Evolutionary conservation across 2,329 filamentous ascomycete species (phyloP).

Genomic region (Alternaria ventricosa): DNA sequence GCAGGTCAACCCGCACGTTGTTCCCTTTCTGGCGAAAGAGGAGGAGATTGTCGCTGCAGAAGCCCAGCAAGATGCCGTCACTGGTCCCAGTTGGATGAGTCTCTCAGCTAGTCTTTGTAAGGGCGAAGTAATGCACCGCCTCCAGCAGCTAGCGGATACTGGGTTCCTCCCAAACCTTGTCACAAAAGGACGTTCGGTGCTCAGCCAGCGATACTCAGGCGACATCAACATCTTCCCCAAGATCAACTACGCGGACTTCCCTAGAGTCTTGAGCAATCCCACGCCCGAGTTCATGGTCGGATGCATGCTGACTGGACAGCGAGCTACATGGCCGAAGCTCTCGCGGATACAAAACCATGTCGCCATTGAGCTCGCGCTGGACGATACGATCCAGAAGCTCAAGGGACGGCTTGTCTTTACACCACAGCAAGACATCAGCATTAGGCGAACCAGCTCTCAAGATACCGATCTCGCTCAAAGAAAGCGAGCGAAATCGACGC

Average conservation of each 20-base stretch:
- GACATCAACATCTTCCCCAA: conserved; percentile 94
- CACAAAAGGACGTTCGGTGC: conserved; percentile 78
- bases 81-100: conserved; percentile 66
- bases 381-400: conserved; percentile 73
- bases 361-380: conserved; percentile 85
- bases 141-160: conserved; percentile 80
- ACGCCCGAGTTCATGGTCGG: conserved; percentile 85
- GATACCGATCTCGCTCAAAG: conserved; percentile 25
- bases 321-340: conserved; percentile 90
- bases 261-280: conserved; percentile 81
- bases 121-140: conserved; percentile 78
- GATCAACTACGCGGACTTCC: conserved; percentile 75
- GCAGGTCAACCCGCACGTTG: conserved; percentile 93
- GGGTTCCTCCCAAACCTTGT: conserved; percentile 80
- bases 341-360: conserved; percentile 85
- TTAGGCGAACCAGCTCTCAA: conserved; percentile 33
- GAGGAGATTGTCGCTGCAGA: conserved; percentile 59
- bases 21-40: conserved; percentile 82
- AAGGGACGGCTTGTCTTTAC: conserved; percentile 73
- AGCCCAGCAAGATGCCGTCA: conserved; percentile 41
- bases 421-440: conserved; percentile 58
- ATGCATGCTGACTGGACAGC: conserved; percentile 77
- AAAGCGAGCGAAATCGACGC: conserved; percentile 22
- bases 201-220: conserved; percentile 90
- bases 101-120: conserved; percentile 75